These are phyloP conservation scores for Scorias spongiosa DNA, from an alignment of 2,329 filamentous ascomycete genomes.

Conservation along the genomic window DNA sequence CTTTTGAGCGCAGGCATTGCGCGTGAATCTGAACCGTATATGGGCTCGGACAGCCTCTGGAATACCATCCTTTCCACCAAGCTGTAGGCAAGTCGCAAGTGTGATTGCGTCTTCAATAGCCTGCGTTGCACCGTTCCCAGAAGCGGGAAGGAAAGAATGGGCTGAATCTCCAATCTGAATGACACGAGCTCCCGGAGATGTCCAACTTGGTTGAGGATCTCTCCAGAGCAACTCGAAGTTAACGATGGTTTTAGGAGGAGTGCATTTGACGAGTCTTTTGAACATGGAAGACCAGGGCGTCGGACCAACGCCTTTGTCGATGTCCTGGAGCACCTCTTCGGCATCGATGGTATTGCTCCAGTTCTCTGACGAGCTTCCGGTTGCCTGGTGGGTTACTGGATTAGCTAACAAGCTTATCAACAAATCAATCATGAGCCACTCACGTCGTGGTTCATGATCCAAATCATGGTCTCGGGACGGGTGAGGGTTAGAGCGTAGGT, in stretches of 20 bases:
- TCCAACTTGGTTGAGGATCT: conserved; percentile 31
- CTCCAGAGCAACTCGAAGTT: conserved; percentile 34
- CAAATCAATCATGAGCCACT: background rate
- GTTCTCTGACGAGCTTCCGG: conserved; percentile 28
- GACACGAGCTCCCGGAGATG: conserved; percentile 26
- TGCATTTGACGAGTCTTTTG: conserved; percentile 28
- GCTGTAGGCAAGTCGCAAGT: conserved; percentile 30
- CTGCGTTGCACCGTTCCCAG: conserved; percentile 31
- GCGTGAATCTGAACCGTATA: conserved; percentile 30
- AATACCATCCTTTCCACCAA: conserved; percentile 26
- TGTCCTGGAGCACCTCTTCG: conserved; percentile 29
- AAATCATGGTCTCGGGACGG: conserved; percentile 32
- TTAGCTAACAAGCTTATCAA: background rate
- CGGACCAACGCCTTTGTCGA: conserved; percentile 29
- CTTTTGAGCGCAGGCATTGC: conserved; percentile 34
- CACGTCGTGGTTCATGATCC: conserved; percentile 35
- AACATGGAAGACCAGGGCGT: conserved; percentile 31
- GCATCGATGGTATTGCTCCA: conserved; percentile 33
- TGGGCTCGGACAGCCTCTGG: conserved; percentile 25
- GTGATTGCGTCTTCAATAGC: conserved; percentile 33
- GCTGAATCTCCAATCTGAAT: conserved; percentile 31
- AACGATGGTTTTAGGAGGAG: conserved; percentile 32
- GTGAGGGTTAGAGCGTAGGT: conserved; percentile 32
- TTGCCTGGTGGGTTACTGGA: conserved; percentile 17
- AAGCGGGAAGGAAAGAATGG: conserved; percentile 31